A percentile compares a stretch with the other conserved stretches of the same genome.
These are phyloP conservation scores for Heritiera fomes DNA, from an alignment of 345 rosid species.

Conservation along the genomic window DNA sequence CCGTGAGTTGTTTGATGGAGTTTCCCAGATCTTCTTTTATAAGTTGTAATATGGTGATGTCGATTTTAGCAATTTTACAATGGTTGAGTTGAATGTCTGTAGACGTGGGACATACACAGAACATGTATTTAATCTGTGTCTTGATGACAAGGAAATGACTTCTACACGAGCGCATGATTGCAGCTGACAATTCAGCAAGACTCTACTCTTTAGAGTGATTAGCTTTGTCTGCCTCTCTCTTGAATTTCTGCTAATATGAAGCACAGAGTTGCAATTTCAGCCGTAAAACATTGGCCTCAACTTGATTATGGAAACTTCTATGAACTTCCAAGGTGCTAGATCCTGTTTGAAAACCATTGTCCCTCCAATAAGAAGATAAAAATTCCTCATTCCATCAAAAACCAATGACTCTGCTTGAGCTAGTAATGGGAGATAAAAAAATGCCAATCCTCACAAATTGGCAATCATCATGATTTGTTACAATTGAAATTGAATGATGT, in stretches of 20 bases:
- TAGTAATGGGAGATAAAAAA: neutral
- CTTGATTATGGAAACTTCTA: neutral
- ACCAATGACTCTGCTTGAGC: neutral
- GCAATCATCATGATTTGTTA: neutral
- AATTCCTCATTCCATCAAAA: neutral
- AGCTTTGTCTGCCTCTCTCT: neutral
- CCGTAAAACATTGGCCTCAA: neutral
- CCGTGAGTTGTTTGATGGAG: constrained; percentile 5
- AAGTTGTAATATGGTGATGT: neutral
- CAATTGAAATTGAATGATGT: neutral
- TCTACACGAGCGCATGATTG: too few relatives aligned
- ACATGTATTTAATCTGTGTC: neutral
- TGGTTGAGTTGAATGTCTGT: neutral
- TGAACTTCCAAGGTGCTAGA: neutral
- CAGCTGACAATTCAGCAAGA: neutral
- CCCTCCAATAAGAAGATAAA: neutral
- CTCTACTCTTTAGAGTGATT: neutral
- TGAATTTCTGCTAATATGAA: neutral
- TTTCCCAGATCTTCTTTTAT: neutral
- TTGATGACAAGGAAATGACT: too few relatives aligned
- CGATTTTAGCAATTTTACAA: neutral
- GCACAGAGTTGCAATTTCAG: neutral
- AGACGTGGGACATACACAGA: too few relatives aligned
- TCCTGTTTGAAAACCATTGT: neutral
- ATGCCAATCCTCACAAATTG: neutral